Evolutionary conservation across 2,329 filamentous ascomycete species (phyloP).

Genomic region (Dryadomyces quercus-mongolicae): DNA sequence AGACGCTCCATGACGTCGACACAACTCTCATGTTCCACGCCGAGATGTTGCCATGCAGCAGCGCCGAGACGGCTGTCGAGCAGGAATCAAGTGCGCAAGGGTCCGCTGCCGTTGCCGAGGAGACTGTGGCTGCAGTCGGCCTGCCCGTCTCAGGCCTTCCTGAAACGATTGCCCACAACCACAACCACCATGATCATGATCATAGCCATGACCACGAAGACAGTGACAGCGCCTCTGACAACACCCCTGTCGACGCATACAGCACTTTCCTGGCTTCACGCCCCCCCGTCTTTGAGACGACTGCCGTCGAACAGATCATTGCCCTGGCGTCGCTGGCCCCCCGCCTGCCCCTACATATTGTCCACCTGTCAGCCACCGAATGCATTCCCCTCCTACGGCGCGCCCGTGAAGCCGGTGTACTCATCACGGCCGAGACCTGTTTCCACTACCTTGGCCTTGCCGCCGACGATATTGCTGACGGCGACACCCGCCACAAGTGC

Average conservation of each 20-base stretch:
- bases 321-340: conserved; percentile 71
- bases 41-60: conserved; percentile 73
- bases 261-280: conserved; percentile 85
- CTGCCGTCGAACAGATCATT: conserved; percentile 77
- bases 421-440: conserved; percentile 89
- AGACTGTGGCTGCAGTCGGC: conserved; percentile 35
- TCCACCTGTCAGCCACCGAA: conserved; percentile 82
- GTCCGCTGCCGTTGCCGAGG: conserved; percentile 58
- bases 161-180: background rate
- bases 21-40: conserved; percentile 99
- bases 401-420: conserved; percentile 60
- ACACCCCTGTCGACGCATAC: conserved; percentile 65
- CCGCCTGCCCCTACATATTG: conserved; percentile 77
- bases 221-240: conserved; percentile 54
- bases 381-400: conserved; percentile 70
- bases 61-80: background rate
- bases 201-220: conserved; percentile 27
- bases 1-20: conserved; percentile 62
- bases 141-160: background rate
- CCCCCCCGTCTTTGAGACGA: conserved; percentile 81
- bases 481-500: conserved; percentile 89
- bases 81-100: conserved; percentile 43
- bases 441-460: conserved; percentile 87
- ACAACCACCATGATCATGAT: background rate
- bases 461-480: conserved; percentile 68